Base-by-base conservation (phyloP, 108 stramenopile species). In the Nitzschia sp. region DNA sequence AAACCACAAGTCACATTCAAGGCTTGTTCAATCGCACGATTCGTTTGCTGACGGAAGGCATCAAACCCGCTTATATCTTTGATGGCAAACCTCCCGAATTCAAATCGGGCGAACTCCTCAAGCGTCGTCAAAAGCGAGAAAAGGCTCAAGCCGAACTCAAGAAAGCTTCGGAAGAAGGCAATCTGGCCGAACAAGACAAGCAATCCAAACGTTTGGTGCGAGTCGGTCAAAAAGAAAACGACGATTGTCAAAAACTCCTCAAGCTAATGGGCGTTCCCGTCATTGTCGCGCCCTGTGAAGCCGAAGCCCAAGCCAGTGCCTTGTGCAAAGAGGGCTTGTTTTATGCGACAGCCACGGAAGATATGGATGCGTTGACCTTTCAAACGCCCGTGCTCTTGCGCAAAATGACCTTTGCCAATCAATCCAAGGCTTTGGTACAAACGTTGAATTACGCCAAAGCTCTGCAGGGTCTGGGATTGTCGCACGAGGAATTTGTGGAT, bases 321-420 rank as follows among this genome's bases (percentile, higher is more conserved):
- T 76, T 99, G 61, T 91, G 88, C 54, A 83, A 71, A 54, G 88
- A 69, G 26, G 97, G 98, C 5, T 76, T 90, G 42, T 97, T 98
- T 5, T 98, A 85, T 54, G 99, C 97, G n/a, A 90, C 93, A 17
- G 98, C 88, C 15, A 99, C 99, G 5, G 99, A 99, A 77, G 99
- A 99, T 83, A 98, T 98, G 98, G 99, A 99, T 71, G 96, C 97
- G 19, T 78, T 99, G 73, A 98, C 97, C 21, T 99, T 99, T 76
- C 74, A 73, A 1, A 92, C 97, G 0, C 98, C 99, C 17, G 75
- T 96, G 17, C 74, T 96, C 31, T 60, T 99, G 0, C 80, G 97
- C 4, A 97, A 96, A 77, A 88, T 94, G 89, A 96, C 92, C 18
- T 96, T 96, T 85, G 90, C 95, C 46, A 88, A 83, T 61, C 78